phyloP scores from a whole-genome alignment of 1,284 basidiomycete species.

The Naganishia sp. region DNA sequence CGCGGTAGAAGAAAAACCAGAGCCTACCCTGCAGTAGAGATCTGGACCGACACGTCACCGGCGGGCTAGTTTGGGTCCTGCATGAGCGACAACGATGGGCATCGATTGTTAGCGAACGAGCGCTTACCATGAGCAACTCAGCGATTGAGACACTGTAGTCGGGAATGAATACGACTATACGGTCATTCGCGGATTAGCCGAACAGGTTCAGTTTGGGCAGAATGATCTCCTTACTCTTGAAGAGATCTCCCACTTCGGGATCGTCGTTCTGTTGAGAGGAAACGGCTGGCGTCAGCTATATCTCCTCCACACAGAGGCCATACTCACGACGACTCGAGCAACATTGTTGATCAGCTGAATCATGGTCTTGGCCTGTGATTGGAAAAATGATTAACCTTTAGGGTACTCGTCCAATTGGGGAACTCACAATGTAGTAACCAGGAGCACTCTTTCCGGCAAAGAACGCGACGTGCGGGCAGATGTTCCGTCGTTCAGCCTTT shows the following conservation, averaged over 20 bases:
- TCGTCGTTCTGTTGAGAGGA: slow-evolving; percentile 64
- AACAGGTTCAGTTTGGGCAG: slow-evolving; percentile 64
- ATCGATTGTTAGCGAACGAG: too few relatives aligned
- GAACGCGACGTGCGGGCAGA: slow-evolving; percentile 77
- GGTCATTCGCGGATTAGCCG: neutral
- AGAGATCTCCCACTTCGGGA: slow-evolving; percentile 77
- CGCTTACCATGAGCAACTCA: slow-evolving; percentile 69
- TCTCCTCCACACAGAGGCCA: neutral
- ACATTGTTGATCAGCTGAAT: slow-evolving; percentile 89
- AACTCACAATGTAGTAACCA: slow-evolving; percentile 36
- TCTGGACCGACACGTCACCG: slow-evolving; percentile 87
- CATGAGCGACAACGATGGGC: too few relatives aligned
- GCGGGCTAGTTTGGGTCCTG: slow-evolving; percentile 60
- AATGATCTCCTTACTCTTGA: slow-evolving; percentile 71
- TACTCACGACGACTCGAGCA: slow-evolving; percentile 65
- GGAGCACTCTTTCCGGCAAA: slow-evolving; percentile 70
- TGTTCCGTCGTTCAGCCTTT: slow-evolving; percentile 74
- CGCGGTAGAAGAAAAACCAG: too few relatives aligned
- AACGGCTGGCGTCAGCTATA: neutral
- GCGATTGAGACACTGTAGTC: slow-evolving; percentile 67
- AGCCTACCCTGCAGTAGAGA: slow-evolving; percentile 80
- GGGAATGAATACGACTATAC: slow-evolving; percentile 24
- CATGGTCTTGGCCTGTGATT: slow-evolving; percentile 59
- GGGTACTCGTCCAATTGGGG: too few relatives aligned
- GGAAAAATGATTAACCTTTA: neutral